Evolutionary conservation across 345 rosid genomes (phyloP).

Genomic region (Populus pruinosa): DNA sequence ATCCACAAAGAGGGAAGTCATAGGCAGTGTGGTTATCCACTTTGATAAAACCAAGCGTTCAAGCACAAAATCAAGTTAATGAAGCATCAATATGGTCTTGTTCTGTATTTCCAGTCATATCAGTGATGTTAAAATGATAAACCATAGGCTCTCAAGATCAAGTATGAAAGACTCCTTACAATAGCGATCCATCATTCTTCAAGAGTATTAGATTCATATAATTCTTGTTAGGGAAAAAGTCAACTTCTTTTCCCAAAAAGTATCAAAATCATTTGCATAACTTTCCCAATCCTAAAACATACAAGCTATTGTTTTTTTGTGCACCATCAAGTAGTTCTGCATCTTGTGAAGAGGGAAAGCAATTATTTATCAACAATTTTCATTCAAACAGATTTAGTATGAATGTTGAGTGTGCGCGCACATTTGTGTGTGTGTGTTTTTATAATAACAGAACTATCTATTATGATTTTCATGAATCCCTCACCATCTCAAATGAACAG

Average conservation of each 20-base stretch:
- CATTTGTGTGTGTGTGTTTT: not conserved
- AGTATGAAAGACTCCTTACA: not conserved
- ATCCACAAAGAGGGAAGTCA: not conserved
- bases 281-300: not conserved
- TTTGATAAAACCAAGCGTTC: not conserved
- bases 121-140: not conserved
- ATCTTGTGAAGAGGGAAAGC: not conserved
- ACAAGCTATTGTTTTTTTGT: not conserved
- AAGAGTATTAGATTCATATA: not conserved
- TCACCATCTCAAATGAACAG: constrained; percentile 83
- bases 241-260: not conserved
- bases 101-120: not conserved
- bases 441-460: not conserved
- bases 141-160: not conserved
- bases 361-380: not conserved
- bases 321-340: not conserved
- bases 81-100: not conserved
- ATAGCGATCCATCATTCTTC: not conserved
- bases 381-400: not conserved
- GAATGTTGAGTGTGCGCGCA: not conserved
- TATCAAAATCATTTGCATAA: not conserved
- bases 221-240: not conserved
- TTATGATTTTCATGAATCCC: not conserved
- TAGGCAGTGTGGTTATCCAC: not conserved
- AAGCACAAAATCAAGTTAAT: not conserved